Evolutionary conservation across 2,329 filamentous ascomycete species (phyloP), one percentile per base, ranked within the genome.

Genomic region (Penicillium sp.): DNA sequence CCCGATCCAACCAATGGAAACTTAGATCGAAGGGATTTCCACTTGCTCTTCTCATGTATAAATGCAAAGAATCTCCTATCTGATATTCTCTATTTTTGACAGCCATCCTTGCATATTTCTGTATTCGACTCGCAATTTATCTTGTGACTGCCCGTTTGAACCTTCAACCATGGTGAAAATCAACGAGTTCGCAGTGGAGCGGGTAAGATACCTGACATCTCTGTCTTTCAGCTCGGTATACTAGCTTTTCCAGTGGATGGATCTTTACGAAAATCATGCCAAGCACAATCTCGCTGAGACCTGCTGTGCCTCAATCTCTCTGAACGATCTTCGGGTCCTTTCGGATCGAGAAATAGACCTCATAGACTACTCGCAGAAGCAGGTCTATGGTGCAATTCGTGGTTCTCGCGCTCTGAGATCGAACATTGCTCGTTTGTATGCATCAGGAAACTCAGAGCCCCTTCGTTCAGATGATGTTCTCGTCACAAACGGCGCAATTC

Each of bases 401-500:
- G 70, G 70, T 14, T 69, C 65, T 4, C 53, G 60, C 22, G 53
- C 55, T 19, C 58, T 75, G 14, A 64, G 73, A 13, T 61, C 59
- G 1, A 74, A 70, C 18, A 62, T 74, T n/a, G 71, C 72, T 33
- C 65, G 66, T 16, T 54, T 73, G 5, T 73, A 74, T 56, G 27
- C 49, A 66, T 84, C 7, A 79, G 81, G 24, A 82, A 85, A 60
- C 75, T 75, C 60, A 70, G 72, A 3, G 76, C 73, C 2, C 77
- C 78, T 9, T 70, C 85, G 16, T 73, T 80, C 22, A 76, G 71
- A 0, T 85, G 91, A 89, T 66, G 82, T 96, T 41, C 75, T 96
- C 54, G 87, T 94, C 59, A 91, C 90, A 0, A 85, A 89, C 33
- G 92, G 92, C 10, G 91, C 91, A 14, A 96, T 96, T 52, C 83